phyloP scores from a whole-genome alignment of 1,139 yeast genomes.

The Suhomyces guaymorum region DNA sequence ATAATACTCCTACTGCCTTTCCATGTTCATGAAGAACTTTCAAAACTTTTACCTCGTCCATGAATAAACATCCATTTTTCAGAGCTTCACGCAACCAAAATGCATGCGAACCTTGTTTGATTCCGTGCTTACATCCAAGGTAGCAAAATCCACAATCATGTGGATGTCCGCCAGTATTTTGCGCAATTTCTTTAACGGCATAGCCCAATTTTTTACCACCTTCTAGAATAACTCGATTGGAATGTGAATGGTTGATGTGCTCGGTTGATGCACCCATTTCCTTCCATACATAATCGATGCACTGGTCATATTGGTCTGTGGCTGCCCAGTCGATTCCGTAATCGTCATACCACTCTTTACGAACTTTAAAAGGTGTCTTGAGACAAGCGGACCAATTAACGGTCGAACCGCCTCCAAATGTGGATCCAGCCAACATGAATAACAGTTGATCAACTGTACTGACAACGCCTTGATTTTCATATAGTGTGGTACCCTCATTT shows the following conservation, averaged over 20 bases:
- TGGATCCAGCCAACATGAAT: constrained; percentile 52
- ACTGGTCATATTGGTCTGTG: constrained; percentile 44
- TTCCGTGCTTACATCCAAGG: constrained; percentile 56
- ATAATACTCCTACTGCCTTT: constrained; percentile 46
- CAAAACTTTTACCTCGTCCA: constrained; percentile 49
- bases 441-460: constrained; percentile 38
- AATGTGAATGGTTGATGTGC: constrained; percentile 45
- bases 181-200: constrained; percentile 42
- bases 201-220: constrained; percentile 53
- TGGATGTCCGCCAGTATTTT: constrained; percentile 51
- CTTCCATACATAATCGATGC: constrained; percentile 50
- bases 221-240: constrained; percentile 49
- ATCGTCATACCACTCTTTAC: constrained; percentile 56
- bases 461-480: constrained; percentile 43
- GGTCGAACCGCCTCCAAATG: constrained; percentile 63
- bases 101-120: constrained; percentile 54
- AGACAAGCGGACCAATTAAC: constrained; percentile 65
- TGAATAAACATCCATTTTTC: constrained; percentile 48
- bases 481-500: constrained; percentile 39
- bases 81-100: constrained; percentile 57
- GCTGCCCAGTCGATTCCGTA: constrained; percentile 53
- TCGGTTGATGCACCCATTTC: constrained; percentile 53
- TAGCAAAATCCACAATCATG: constrained; percentile 57
- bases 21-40: constrained; percentile 43
- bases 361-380: constrained; percentile 53